phyloP scores from a whole-genome alignment of 2,329 filamentous ascomycete species.

The Neofusicoccum parvum region DNA sequence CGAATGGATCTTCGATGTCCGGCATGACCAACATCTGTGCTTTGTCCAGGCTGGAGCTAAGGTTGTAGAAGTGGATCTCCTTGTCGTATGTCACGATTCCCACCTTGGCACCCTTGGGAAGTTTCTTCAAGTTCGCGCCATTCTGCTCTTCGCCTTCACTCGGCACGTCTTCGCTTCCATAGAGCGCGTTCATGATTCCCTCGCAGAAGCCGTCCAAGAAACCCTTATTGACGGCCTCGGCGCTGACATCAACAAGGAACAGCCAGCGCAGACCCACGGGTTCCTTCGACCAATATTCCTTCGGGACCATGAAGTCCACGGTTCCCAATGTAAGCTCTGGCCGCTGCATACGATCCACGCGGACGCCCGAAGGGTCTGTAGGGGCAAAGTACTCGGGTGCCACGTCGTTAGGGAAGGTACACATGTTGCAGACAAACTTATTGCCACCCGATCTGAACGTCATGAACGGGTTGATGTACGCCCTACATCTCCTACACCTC shows the following conservation, averaged over 20 bases:
- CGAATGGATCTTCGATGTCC: constrained; percentile 93
- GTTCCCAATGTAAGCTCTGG: constrained; percentile 90
- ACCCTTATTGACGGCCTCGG: constrained; percentile 87
- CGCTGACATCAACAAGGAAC: constrained; percentile 91
- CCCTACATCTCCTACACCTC: constrained; percentile 86
- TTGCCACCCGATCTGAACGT: constrained; percentile 91
- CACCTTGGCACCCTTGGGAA: constrained; percentile 81
- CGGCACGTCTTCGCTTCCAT: constrained; percentile 61
- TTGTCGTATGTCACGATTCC: constrained; percentile 96
- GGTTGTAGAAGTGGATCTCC: constrained; percentile 97
- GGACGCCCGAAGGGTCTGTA: constrained; percentile 80
- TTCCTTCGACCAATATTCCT: constrained; percentile 97
- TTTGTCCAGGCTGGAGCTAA: constrained; percentile 76
- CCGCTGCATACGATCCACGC: constrained; percentile 84
- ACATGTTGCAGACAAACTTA: constrained; percentile 98
- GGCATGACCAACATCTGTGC: constrained; percentile 99
- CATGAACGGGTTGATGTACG: constrained; percentile 99
- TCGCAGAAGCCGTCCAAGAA: constrained; percentile 89
- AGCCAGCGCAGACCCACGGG: constrained; percentile 85
- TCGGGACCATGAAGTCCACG: constrained; percentile 94
- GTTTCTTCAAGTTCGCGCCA: constrained; percentile 50
- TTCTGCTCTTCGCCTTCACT: constrained; percentile 53
- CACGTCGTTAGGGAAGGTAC: constrained; percentile 95
- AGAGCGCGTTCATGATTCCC: constrained; percentile 82
- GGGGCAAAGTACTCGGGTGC: constrained; percentile 90